Percentiles rank a stretch among this genome's conserved stretches.
phyloP scores from a whole-genome alignment of 768 basidiomycete genomes.

The Rhodotorula paludigena region DNA sequence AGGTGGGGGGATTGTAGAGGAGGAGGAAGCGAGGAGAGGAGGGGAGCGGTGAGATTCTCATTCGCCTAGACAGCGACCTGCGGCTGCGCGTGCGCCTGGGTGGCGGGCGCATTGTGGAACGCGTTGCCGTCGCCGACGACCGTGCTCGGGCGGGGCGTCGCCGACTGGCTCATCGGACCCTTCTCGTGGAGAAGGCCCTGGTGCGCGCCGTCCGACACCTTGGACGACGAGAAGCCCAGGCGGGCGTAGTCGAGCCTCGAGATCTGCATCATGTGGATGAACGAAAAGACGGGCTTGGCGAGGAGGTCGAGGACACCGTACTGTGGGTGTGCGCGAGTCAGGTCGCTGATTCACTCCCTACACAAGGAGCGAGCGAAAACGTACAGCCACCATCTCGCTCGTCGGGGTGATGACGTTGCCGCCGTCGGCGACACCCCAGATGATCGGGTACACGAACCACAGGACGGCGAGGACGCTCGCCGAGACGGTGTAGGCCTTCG shows the following conservation, averaged over 20 bases:
- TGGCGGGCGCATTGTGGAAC: neutral
- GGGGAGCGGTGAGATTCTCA: too few relatives aligned
- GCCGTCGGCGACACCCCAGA: constrained; percentile 56
- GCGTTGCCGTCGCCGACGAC: neutral
- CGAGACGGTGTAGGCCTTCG: constrained; percentile 45
- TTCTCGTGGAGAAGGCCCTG: constrained; percentile 7
- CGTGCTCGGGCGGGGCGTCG: neutral
- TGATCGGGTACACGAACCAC: constrained; percentile 59
- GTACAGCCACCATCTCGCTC: constrained; percentile 53
- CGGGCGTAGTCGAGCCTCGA: constrained; percentile 46
- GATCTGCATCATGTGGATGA: constrained; percentile 45
- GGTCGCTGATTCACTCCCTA: neutral
- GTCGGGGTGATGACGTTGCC: constrained; percentile 55
- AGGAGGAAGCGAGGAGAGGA: too few relatives aligned
- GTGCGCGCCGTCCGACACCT: constrained; percentile 27
- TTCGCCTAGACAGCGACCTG: too few relatives aligned
- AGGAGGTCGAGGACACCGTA: constrained; percentile 53
- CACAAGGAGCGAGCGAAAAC: too few relatives aligned
- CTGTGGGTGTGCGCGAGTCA: constrained; percentile 3
- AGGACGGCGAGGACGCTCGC: constrained; percentile 55
- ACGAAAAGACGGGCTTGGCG: constrained; percentile 48
- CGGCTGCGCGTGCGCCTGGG: too few relatives aligned
- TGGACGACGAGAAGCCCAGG: constrained; percentile 25
- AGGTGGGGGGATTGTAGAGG: too few relatives aligned
- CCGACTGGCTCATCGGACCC: neutral